Conservation (phyloP, 768 basidiomycete genomes). For the Thelephora aurantiotincta region DNA sequence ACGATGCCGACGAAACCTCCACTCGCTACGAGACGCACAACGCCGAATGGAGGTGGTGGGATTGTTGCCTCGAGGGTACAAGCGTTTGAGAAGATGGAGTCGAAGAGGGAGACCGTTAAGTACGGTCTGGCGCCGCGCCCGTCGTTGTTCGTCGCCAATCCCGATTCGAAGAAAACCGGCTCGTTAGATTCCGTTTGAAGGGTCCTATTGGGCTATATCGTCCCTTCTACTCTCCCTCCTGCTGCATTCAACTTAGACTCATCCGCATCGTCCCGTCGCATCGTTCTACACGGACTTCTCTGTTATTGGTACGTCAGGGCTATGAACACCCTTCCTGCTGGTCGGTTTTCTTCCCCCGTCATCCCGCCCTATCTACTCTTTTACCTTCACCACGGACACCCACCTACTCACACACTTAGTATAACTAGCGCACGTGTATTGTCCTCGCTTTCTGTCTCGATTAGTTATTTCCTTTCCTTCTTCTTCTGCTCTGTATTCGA, state of each 20-base stretch:
- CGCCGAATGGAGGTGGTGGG: slow-evolving; percentile 4
- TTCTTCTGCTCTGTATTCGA: slow-evolving; percentile 1
- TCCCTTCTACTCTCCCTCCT: not conserved
- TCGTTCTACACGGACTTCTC: too few species aligned
- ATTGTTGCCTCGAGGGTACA: slow-evolving; percentile 38
- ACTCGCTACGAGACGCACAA: not conserved
- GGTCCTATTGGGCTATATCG: slow-evolving; percentile 5
- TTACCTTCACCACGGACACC: too few species aligned
- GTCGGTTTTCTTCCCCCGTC: not conserved
- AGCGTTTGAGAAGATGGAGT: slow-evolving; percentile 44
- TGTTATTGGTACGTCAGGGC: not conserved
- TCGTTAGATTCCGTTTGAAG: slow-evolving; percentile 7
- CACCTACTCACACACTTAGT: too few species aligned
- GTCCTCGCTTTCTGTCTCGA: not conserved
- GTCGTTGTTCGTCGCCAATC: slow-evolving; percentile 64
- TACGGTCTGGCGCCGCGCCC: slow-evolving; percentile 56
- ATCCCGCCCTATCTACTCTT: too few species aligned
- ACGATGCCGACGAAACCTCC: not conserved
- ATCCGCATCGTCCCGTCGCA: not conserved
- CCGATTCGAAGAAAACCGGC: slow-evolving; percentile 23
- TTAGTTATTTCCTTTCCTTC: not conserved
- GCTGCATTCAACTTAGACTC: not conserved
- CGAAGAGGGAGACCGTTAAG: slow-evolving; percentile 29
- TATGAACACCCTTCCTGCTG: slow-evolving; percentile 1
- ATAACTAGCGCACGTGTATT: too few species aligned